Evolutionary conservation across 2,329 filamentous ascomycete genomes (phyloP).

Genomic region (Clonostachys rosea): DNA sequence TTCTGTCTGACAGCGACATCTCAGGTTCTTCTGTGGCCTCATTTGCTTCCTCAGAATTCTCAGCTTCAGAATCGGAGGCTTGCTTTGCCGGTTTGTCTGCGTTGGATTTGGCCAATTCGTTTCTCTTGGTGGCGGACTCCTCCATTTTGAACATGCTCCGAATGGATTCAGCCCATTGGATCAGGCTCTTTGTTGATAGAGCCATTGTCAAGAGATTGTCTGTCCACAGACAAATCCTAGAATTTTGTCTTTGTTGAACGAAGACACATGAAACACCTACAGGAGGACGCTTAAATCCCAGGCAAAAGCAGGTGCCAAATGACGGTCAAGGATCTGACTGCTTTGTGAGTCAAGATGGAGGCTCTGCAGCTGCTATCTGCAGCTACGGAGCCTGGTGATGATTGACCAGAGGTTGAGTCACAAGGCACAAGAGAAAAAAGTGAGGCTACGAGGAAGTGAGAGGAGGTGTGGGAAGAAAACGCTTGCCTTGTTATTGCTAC

Average conservation of each 20-base stretch:
- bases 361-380: no score
- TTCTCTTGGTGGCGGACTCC: neutral
- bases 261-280: no score
- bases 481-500: neutral
- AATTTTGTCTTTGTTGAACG: no score
- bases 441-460: neutral
- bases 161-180: neutral
- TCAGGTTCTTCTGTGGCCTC: neutral
- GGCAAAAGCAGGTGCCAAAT: no score
- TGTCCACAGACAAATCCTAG: no score
- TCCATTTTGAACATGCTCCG: slow-evolving; percentile 1
- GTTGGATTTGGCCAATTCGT: neutral
- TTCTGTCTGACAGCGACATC: slow-evolving; percentile 17
- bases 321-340: neutral
- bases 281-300: no score
- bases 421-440: neutral
- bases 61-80: no score
- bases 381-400: no score
- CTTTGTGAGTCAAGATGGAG: neutral
- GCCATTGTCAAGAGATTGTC: neutral
- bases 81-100: neutral
- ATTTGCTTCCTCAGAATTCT: neutral
- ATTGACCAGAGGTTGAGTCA: neutral
- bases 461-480: neutral
- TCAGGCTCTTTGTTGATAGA: neutral